These are phyloP conservation scores for Curvularia eragrostidis DNA, from an alignment of 2,329 filamentous ascomycete species.

Conservation along the genomic window DNA sequence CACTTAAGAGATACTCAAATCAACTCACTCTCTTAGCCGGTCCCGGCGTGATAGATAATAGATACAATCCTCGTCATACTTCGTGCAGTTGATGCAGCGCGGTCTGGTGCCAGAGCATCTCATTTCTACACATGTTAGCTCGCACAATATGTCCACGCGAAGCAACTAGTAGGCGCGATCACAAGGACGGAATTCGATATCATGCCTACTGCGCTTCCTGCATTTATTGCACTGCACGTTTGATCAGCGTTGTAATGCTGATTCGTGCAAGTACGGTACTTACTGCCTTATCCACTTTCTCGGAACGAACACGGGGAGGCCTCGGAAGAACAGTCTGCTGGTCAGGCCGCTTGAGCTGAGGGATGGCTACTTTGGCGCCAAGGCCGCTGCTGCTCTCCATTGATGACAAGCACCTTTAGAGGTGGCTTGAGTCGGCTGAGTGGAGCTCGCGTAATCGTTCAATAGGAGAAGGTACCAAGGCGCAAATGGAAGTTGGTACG, in stretches of 20 bases:
- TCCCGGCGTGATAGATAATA: not conserved
- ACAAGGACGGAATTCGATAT: not conserved
- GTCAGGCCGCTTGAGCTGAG: not conserved
- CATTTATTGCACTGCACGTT: not conserved
- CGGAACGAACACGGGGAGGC: not conserved
- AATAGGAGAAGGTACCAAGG: not conserved
- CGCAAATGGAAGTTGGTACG: not conserved
- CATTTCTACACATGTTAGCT: not conserved
- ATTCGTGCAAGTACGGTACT: not conserved
- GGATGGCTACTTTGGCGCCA: not conserved
- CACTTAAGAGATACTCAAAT: not conserved
- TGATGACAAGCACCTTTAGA: not conserved
- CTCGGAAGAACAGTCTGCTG: not conserved
- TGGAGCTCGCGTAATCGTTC: not conserved
- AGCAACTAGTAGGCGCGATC: not conserved
- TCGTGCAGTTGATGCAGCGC: not conserved
- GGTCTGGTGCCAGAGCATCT: conserved; percentile 1
- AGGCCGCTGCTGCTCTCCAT: not conserved
- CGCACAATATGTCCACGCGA: not conserved
- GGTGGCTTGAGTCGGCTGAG: not conserved
- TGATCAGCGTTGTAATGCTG: not conserved
- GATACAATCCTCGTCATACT: not conserved
- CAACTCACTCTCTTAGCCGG: not conserved
- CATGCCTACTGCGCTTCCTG: not conserved
- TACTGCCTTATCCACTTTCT: not conserved